Evolutionary conservation across 768 basidiomycete species (phyloP).

Genomic region (Fomitopsis serialis): DNA sequence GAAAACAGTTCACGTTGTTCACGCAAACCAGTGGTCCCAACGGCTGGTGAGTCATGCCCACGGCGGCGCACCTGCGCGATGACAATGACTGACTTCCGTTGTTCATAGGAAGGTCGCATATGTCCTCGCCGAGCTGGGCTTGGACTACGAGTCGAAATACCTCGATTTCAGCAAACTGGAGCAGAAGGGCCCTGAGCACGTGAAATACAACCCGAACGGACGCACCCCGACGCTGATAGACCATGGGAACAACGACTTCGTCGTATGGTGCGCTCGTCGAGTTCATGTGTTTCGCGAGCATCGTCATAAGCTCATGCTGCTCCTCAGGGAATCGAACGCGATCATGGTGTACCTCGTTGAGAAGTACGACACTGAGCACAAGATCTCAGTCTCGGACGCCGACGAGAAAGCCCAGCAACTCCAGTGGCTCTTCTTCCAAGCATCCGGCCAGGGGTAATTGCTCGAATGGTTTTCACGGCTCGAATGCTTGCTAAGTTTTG

Average conservation of each 20-base stretch:
- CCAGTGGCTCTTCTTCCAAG: constrained; percentile 36
- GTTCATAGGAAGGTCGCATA: constrained; percentile 8
- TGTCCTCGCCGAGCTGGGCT: constrained; percentile 10
- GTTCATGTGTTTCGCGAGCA: neutral
- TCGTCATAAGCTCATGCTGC: neutral
- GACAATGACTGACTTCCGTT: neutral
- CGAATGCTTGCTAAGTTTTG: neutral
- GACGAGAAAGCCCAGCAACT: constrained; percentile 12
- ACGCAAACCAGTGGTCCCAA: constrained; percentile 17
- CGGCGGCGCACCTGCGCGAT: neutral
- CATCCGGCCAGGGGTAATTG: constrained; percentile 13
- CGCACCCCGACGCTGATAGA: constrained; percentile 66
- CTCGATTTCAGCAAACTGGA: constrained; percentile 53
- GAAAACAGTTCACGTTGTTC: constrained; percentile 25
- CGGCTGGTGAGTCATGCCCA: constrained; percentile 14
- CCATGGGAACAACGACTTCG: constrained; percentile 50
- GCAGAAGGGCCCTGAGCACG: constrained; percentile 78
- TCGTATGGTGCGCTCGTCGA: constrained; percentile 27
- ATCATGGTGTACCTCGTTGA: constrained; percentile 34
- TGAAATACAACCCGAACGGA: constrained; percentile 62
- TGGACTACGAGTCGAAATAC: constrained; percentile 11
- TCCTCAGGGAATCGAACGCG: constrained; percentile 24
- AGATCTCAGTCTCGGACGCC: constrained; percentile 10
- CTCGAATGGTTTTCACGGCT: neutral
- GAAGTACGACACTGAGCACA: constrained; percentile 34